Evolutionary conservation across 345 rosid genomes (phyloP).

Genomic region (Salix dunnii): DNA sequence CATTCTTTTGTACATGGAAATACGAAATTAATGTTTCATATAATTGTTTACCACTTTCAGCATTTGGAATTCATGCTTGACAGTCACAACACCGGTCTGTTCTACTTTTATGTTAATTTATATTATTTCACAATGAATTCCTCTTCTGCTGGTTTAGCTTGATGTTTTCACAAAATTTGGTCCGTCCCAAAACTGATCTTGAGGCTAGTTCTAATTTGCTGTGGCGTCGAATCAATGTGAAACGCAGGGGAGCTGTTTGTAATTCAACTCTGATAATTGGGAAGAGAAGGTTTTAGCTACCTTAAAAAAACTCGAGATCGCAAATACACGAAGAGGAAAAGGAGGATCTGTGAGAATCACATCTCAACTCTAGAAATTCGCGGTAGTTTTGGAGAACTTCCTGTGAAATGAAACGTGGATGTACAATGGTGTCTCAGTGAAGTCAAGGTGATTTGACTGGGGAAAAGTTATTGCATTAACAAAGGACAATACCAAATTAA

Average conservation of each 20-base stretch:
- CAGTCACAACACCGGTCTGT: not conserved
- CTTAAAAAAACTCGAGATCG: not conserved
- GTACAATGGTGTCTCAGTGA: too few relatives aligned
- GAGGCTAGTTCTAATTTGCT: not conserved
- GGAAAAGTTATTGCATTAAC: too few relatives aligned
- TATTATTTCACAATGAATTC: not conserved
- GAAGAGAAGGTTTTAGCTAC: not conserved
- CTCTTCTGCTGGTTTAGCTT: not conserved
- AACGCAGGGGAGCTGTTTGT: not conserved
- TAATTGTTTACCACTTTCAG: slow-evolving; percentile 4
- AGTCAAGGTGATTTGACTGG: too few relatives aligned
- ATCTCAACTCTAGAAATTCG: too few relatives aligned
- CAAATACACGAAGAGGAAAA: too few relatives aligned
- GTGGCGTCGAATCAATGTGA: not conserved
- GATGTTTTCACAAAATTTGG: not conserved
- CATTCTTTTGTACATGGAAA: slow-evolving; percentile 63
- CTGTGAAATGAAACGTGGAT: too few relatives aligned
- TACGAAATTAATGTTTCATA: slow-evolving; percentile 14
- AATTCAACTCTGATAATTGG: not conserved
- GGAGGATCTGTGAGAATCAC: too few relatives aligned
- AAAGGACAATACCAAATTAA: too few relatives aligned
- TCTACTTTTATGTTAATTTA: not conserved
- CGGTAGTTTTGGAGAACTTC: too few relatives aligned
- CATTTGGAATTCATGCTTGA: slow-evolving; percentile 10
- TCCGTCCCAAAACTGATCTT: not conserved